Evolutionary conservation across 768 basidiomycete species (phyloP).

Genomic region (Collybiopsis confluens): DNA sequence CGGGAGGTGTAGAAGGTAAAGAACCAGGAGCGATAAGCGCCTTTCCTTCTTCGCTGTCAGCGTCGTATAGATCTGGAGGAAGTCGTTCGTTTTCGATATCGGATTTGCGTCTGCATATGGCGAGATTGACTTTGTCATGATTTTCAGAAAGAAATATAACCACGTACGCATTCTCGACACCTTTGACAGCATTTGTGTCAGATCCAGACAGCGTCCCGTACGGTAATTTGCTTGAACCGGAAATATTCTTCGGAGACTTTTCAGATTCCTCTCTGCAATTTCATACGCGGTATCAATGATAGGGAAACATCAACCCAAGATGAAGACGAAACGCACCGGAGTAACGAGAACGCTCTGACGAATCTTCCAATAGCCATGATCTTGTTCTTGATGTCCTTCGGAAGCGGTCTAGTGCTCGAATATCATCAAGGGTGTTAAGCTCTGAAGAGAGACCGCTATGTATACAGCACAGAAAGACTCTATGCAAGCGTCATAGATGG

Average conservation of each 20-base stretch:
- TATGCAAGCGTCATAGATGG: slow-evolving; percentile 97
- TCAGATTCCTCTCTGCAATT: slow-evolving; percentile 88
- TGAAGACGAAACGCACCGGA: slow-evolving; percentile 62
- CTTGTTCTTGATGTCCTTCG: slow-evolving; percentile 97
- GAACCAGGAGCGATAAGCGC: slow-evolving; percentile 47
- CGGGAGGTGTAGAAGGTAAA: slow-evolving; percentile 55
- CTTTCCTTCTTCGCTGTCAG: slow-evolving; percentile 64
- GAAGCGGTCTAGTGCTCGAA: slow-evolving; percentile 95
- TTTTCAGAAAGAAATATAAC: neutral
- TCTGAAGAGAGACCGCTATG: slow-evolving; percentile 97
- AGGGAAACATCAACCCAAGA: neutral
- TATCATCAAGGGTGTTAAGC: slow-evolving; percentile 91
- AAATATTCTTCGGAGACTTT: slow-evolving; percentile 89
- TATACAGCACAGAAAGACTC: slow-evolving; percentile 97
- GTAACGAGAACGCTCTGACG: slow-evolving; percentile 91
- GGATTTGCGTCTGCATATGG: slow-evolving; percentile 70
- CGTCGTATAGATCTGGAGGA: slow-evolving; percentile 94
- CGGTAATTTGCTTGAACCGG: slow-evolving; percentile 73
- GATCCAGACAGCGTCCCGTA: slow-evolving; percentile 87
- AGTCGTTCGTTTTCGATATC: slow-evolving; percentile 99
- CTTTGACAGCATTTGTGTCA: slow-evolving; percentile 89
- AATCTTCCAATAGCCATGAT: slow-evolving; percentile 96
- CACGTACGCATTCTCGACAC: slow-evolving; percentile 94
- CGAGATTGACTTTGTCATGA: neutral
- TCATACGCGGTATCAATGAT: neutral